Evolutionary conservation across 805 yeast genomes (phyloP).

Genomic region (Suhomyces sp.): DNA sequence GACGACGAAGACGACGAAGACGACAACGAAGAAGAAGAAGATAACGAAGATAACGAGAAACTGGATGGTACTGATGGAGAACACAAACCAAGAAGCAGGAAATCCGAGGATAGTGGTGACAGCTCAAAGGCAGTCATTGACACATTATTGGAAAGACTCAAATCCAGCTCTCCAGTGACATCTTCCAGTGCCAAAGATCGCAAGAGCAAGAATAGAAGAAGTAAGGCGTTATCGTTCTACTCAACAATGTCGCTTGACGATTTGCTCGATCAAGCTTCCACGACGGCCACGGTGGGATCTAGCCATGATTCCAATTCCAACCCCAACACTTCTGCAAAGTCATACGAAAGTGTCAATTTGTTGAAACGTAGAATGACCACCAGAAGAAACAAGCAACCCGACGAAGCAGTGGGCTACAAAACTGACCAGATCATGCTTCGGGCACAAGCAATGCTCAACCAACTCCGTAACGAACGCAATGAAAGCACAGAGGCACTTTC

Average conservation of each 20-base stretch:
- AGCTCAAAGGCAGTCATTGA: conserved; percentile 29
- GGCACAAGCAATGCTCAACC: conserved; percentile 40
- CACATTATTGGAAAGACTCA: conserved; percentile 28
- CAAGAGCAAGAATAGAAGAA: conserved; percentile 21
- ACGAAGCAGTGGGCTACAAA: conserved; percentile 6
- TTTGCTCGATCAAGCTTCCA: conserved; percentile 10
- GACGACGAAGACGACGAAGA: conserved; percentile 15
- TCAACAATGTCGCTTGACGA: conserved; percentile 26
- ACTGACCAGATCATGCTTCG: conserved; percentile 32
- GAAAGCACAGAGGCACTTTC: neutral
- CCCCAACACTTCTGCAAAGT: neutral
- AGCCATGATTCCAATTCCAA: neutral
- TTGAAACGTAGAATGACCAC: conserved; percentile 38
- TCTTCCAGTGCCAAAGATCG: conserved; percentile 14
- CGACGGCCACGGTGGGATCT: neutral
- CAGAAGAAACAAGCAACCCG: conserved; percentile 19
- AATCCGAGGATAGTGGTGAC: conserved; percentile 3
- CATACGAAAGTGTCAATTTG: conserved; percentile 37
- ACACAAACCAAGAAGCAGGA: neutral
- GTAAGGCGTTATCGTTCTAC: conserved; percentile 34
- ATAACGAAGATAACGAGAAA: conserved; percentile 5
- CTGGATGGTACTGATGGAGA: conserved; percentile 11
- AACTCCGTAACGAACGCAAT: conserved; percentile 22
- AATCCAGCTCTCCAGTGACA: conserved; percentile 24
- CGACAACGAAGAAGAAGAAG: neutral